Conservation (phyloP, 257 asterid genomes). For the Solanum dulcamara region DNA sequence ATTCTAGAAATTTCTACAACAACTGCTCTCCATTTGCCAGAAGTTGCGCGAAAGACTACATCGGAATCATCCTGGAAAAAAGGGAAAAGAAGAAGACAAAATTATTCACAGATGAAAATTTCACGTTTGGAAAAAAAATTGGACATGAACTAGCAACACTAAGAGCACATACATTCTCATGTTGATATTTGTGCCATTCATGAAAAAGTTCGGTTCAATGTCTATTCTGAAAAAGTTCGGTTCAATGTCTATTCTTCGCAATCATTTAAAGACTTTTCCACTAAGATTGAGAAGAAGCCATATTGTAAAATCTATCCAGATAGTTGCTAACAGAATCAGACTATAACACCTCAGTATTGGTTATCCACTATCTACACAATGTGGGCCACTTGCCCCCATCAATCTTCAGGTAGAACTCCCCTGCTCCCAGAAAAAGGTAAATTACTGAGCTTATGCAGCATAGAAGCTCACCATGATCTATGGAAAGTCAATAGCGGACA, state of each 20-base stretch:
- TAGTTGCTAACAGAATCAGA: neutral
- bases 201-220: neutral
- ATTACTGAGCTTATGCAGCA: neutral
- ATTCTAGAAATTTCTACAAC: constrained; percentile 96
- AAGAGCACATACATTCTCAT: neutral
- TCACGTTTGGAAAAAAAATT: neutral
- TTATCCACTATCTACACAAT: neutral
- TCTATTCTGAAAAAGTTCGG: neutral
- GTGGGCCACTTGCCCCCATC: neutral
- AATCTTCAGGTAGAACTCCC: neutral
- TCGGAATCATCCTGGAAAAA: constrained; percentile 80
- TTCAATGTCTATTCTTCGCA: neutral
- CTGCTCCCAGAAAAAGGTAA: neutral
- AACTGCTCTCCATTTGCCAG: constrained; percentile 95
- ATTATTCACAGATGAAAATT: neutral
- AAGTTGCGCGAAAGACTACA: constrained; percentile 83
- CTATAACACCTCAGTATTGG: neutral
- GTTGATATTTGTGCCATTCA: neutral
- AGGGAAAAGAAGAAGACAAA: neutral
- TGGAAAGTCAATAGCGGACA: neutral
- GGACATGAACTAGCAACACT: neutral
- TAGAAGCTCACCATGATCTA: neutral
- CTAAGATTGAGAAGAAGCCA: neutral
- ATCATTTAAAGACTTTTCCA: neutral
- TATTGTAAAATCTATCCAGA: neutral